Evolutionary conservation across 306 rosid genomes (phyloP).

Genomic region (Pterocarpus macrocarpus): DNA sequence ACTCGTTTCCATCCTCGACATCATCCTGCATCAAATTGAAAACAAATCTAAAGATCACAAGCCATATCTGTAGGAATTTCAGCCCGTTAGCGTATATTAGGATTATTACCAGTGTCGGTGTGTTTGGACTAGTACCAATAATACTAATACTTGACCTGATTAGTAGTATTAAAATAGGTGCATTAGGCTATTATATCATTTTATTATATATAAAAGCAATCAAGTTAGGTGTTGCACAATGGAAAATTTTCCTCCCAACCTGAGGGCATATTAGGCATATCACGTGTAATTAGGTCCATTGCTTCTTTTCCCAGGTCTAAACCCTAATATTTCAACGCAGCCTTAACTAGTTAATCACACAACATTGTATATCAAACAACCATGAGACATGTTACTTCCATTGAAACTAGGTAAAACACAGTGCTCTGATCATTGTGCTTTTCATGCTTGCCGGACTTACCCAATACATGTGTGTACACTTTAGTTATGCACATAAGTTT

Average conservation of each 20-base stretch:
- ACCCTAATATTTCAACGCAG: neutral
- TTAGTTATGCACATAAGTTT: neutral
- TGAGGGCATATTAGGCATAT: too few relatives aligned
- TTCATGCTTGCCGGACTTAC: neutral
- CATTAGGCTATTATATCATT: neutral
- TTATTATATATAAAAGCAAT: neutral
- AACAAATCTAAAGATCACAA: slow-evolving; percentile 4
- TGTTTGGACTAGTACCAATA: too few relatives aligned
- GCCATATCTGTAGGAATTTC: neutral
- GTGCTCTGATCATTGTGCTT: neutral
- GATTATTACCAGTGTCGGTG: too few relatives aligned
- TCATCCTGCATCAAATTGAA: slow-evolving; percentile 62
- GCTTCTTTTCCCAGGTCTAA: too few relatives aligned
- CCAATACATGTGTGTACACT: neutral
- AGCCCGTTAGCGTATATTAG: too few relatives aligned
- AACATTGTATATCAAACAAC: neutral
- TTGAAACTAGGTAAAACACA: neutral
- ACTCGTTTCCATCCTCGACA: slow-evolving; percentile 61
- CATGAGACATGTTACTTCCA: slow-evolving; percentile 8
- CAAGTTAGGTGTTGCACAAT: neutral
- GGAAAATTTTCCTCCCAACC: too few relatives aligned
- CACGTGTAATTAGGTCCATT: too few relatives aligned
- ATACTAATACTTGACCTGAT: too few relatives aligned
- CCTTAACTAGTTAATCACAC: slow-evolving; percentile 23
- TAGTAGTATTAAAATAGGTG: neutral